Evolutionary conservation across 1,284 basidiomycete genomes (phyloP).

Genomic region (Boletellus sp.): DNA sequence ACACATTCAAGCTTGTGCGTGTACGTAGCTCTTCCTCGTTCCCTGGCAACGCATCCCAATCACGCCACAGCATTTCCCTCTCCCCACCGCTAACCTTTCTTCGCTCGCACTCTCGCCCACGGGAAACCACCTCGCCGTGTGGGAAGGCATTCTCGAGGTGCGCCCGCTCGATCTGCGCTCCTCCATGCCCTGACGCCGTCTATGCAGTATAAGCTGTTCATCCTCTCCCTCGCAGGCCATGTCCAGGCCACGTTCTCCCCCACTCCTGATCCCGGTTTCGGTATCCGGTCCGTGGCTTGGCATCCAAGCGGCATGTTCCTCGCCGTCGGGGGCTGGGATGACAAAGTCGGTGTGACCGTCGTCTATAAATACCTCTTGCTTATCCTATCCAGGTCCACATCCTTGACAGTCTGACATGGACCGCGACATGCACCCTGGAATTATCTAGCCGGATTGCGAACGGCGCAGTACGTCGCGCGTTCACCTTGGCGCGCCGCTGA

Average conservation of each 20-base stretch:
- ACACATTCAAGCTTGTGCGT: slow-evolving; percentile 69
- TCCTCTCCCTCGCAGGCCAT: slow-evolving; percentile 72
- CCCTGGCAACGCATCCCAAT: no score
- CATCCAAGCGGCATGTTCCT: slow-evolving; percentile 79
- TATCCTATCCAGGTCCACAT: slow-evolving; percentile 58
- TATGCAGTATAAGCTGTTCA: slow-evolving; percentile 72
- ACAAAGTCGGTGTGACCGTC: slow-evolving; percentile 51
- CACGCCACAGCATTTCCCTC: slow-evolving; percentile 73
- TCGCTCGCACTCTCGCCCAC: slow-evolving; percentile 80
- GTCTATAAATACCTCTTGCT: neutral
- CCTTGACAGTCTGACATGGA: slow-evolving; percentile 77
- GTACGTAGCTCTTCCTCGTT: slow-evolving; percentile 58
- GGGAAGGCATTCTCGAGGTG: slow-evolving; percentile 81
- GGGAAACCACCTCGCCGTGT: slow-evolving; percentile 76
- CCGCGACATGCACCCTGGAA: slow-evolving; percentile 62
- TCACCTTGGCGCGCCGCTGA: neutral
- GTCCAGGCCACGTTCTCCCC: slow-evolving; percentile 68
- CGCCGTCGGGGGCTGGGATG: slow-evolving; percentile 80
- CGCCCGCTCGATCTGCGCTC: slow-evolving; percentile 12
- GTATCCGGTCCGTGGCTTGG: slow-evolving; percentile 74
- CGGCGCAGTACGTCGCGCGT: slow-evolving; percentile 47
- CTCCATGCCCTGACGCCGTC: neutral
- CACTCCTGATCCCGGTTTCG: slow-evolving; percentile 73
- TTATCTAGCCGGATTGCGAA: slow-evolving; percentile 52
- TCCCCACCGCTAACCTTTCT: slow-evolving; percentile 72